phyloP scores from a whole-genome alignment of 1,139 yeast species.

The Spathaspora jeffriesii region DNA sequence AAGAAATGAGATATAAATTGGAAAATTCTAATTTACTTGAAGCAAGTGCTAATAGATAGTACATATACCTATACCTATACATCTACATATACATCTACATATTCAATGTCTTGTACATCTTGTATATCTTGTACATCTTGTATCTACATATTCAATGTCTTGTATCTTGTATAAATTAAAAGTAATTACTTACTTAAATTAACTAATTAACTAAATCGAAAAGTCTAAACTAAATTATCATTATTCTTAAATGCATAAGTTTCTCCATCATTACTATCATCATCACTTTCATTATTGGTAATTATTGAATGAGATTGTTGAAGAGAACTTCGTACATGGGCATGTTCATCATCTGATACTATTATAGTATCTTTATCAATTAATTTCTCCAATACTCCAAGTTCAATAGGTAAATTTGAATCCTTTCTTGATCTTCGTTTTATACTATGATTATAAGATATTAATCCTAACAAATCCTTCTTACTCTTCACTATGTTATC shows the following conservation, averaged over 20 bases:
- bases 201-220: background rate
- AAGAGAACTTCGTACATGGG: background rate
- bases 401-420: slow-evolving; percentile 42
- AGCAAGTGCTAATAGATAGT: slow-evolving; percentile 36
- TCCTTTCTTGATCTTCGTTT: slow-evolving; percentile 55
- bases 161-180: too few species aligned
- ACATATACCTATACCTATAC: background rate
- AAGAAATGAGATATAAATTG: slow-evolving; percentile 30
- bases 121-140: too few species aligned
- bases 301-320: background rate
- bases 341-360: slow-evolving; percentile 2
- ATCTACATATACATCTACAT: background rate
- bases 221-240: slow-evolving; percentile 13
- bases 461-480: slow-evolving; percentile 7
- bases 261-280: slow-evolving; percentile 5
- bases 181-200: too few species aligned
- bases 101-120: too few species aligned
- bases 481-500: slow-evolving; percentile 4
- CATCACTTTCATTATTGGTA: background rate
- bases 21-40: slow-evolving; percentile 34
- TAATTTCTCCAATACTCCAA: slow-evolving; percentile 12
- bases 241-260: slow-evolving; percentile 9
- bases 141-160: too few species aligned
- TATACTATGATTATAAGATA: slow-evolving; percentile 12
- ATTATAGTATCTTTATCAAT: slow-evolving; percentile 6